A percentile compares a stretch with the other conserved stretches of the same genome.
Evolutionary conservation across 257 asterid genomes (phyloP).

Genomic region (Solanum bukasovii): DNA sequence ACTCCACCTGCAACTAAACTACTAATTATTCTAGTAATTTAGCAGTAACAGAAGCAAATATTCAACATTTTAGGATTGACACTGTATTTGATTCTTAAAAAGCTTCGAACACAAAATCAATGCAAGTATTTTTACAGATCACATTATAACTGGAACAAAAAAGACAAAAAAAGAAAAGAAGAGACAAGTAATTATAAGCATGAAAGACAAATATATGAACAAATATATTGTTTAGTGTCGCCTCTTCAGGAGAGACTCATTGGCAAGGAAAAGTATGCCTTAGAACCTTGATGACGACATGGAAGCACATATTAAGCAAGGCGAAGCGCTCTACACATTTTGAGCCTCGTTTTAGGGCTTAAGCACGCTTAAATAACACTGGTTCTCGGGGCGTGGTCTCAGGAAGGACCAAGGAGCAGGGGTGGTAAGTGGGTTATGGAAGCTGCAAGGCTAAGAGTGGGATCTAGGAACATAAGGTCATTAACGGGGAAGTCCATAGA

Average conservation of each 20-base stretch:
- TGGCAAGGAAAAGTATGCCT: background rate
- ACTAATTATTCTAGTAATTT: background rate
- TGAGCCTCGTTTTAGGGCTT: background rate
- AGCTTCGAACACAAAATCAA: background rate
- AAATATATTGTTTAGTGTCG: background rate
- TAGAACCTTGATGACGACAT: background rate
- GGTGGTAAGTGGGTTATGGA: background rate
- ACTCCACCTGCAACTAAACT: background rate
- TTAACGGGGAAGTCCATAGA: background rate
- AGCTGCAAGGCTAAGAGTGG: background rate
- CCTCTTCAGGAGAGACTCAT: background rate
- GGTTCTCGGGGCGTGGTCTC: background rate
- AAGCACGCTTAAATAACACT: background rate
- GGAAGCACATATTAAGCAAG: background rate
- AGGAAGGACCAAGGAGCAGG: background rate
- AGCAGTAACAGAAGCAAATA: background rate
- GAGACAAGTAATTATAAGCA: background rate
- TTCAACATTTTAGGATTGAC: background rate
- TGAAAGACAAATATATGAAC: background rate
- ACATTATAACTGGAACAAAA: background rate
- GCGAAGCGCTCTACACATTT: background rate
- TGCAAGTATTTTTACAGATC: background rate
- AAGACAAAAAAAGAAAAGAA: background rate
- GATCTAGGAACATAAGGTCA: background rate
- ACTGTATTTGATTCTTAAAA: background rate